Evolutionary conservation across 768 basidiomycete species (phyloP).

Genomic region (Xerocomellus amylosporus): DNA sequence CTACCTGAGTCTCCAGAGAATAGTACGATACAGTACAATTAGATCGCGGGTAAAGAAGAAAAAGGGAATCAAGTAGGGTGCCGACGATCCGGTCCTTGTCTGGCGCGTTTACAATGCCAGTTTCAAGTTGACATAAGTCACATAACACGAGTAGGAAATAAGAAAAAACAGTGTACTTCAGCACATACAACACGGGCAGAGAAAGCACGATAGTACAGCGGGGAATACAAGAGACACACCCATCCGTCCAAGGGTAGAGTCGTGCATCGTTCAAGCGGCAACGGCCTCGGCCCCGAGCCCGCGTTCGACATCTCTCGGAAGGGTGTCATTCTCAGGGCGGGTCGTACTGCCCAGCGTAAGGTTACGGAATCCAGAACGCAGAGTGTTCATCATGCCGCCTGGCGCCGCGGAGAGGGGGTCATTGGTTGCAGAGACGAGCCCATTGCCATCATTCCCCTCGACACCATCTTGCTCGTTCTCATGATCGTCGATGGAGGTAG

Average conservation of each 20-base stretch:
- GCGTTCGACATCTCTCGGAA: constrained; percentile 31
- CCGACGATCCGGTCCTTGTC: not conserved
- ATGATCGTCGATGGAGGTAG: constrained; percentile 27
- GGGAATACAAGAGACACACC: not conserved
- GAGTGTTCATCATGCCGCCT: constrained; percentile 20
- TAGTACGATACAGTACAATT: not conserved
- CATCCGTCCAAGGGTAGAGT: not conserved
- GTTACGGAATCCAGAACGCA: constrained; percentile 30
- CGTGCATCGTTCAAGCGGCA: constrained; percentile 6
- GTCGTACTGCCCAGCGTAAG: constrained; percentile 13
- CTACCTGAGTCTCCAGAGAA: not conserved
- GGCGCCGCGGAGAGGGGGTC: constrained; percentile 14
- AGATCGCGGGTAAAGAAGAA: not conserved
- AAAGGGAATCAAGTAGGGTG: not conserved
- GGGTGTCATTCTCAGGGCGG: constrained; percentile 24
- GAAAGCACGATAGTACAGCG: not conserved
- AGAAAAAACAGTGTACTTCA: not conserved
- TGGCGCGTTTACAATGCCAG: not conserved
- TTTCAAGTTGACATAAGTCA: not conserved
- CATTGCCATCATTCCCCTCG: not conserved
- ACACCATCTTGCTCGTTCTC: constrained; percentile 22
- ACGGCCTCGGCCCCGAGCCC: constrained; percentile 12
- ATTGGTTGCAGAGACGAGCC: not conserved
- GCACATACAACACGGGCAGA: not conserved
- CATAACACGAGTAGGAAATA: not conserved